phyloP scores from a whole-genome alignment of 495 filamentous ascomycete species.

The Hamigera avellanea region DNA sequence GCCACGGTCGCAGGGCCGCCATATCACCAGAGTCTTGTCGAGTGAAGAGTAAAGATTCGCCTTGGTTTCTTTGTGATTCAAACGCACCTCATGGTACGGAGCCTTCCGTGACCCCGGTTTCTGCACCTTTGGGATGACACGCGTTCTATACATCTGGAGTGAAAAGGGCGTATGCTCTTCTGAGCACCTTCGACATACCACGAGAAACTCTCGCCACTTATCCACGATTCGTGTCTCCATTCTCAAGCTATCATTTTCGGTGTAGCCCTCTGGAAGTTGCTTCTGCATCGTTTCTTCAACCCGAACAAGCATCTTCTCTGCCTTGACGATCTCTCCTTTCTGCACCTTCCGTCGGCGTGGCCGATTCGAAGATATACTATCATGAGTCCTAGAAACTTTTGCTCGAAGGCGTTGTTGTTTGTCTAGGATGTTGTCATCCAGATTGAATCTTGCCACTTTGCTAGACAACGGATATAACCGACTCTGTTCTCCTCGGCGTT shows the following conservation, averaged over 20 bases:
- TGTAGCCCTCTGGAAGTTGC: constrained; percentile 47
- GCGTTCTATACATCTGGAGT: constrained; percentile 58
- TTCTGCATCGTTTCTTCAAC: constrained; percentile 45
- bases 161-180: constrained; percentile 43
- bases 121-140: constrained; percentile 55
- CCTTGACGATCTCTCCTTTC: constrained; percentile 58
- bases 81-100: constrained; percentile 43
- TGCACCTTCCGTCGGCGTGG: constrained; percentile 29
- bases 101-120: constrained; percentile 34
- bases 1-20: constrained; percentile 43
- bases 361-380: constrained; percentile 24
- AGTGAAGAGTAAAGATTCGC: constrained; percentile 61
- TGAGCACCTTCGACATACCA: constrained; percentile 51
- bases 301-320: constrained; percentile 63
- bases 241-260: constrained; percentile 53
- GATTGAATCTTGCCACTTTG: constrained; percentile 29
- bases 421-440: constrained; percentile 32
- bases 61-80: constrained; percentile 41
- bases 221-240: constrained; percentile 49
- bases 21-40: constrained; percentile 63
- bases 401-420: constrained; percentile 26
- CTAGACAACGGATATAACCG: constrained; percentile 8
- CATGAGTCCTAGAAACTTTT: constrained; percentile 26
- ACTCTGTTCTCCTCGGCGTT: constrained; percentile 3
- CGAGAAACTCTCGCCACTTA: constrained; percentile 63